Conservation (phyloP, 1,284 basidiomycete genomes). For the Apiotrichum brassicae region DNA sequence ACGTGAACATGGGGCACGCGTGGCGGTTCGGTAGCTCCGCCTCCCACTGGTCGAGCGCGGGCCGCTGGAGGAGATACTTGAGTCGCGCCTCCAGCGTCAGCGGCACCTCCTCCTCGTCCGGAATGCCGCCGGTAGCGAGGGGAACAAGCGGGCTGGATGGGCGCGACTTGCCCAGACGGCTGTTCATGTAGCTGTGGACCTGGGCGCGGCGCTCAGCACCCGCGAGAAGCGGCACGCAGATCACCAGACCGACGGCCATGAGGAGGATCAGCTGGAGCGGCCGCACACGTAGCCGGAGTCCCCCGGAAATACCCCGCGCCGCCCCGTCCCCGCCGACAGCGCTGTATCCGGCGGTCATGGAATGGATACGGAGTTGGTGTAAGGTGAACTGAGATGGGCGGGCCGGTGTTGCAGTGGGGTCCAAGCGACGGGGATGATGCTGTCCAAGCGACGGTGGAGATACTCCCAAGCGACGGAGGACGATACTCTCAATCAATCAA, state of each 20-base stretch:
- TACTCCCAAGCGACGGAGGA: too few species aligned
- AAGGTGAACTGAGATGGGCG: background rate
- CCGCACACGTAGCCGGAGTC: conserved; percentile 10
- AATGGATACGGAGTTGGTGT: background rate
- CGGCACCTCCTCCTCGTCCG: conserved; percentile 24
- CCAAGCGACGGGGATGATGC: too few species aligned
- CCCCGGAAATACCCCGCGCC: conserved; percentile 1
- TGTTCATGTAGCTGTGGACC: conserved; percentile 1
- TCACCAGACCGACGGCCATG: conserved; percentile 12
- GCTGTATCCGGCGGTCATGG: background rate
- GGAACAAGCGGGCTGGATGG: conserved; percentile 19
- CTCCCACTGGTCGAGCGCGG: conserved; percentile 41
- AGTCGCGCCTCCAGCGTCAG: conserved; percentile 36
- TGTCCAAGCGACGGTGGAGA: too few species aligned
- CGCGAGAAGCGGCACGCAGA: conserved; percentile 8
- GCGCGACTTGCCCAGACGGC: background rate
- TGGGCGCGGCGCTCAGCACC: conserved; percentile 10
- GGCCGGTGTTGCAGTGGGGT: too few species aligned
- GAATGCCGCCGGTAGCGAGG: conserved; percentile 27
- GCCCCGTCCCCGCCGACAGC: background rate
- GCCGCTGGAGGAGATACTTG: conserved; percentile 27
- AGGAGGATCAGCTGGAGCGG: conserved; percentile 16
- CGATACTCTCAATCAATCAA: too few species aligned
- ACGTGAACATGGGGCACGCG: conserved; percentile 41
- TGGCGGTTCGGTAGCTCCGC: conserved; percentile 36